These are phyloP conservation scores for Xylariaceae sp. DNA, from an alignment of 2,329 filamentous ascomycete genomes.

Conservation along the genomic window DNA sequence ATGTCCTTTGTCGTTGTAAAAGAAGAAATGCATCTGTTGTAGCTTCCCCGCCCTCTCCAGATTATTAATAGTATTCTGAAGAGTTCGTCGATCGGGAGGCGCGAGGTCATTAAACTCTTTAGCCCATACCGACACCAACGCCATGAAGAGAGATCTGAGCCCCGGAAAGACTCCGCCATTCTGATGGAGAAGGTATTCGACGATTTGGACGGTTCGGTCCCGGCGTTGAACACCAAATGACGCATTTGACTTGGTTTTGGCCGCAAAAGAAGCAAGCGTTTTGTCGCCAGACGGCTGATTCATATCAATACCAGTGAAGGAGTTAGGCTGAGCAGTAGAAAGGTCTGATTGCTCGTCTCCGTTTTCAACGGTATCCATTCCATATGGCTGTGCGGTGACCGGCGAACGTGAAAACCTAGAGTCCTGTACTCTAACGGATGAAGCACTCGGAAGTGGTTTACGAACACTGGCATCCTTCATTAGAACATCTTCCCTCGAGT, in stretches of 20 bases:
- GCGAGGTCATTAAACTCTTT: conserved; percentile 37
- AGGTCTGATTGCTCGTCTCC: neutral
- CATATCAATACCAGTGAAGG: neutral
- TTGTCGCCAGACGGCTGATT: conserved; percentile 10
- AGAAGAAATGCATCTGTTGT: conserved; percentile 28
- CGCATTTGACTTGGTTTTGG: conserved; percentile 26
- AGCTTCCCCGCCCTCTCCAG: conserved; percentile 26
- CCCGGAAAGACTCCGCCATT: conserved; percentile 47
- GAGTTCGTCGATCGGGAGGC: conserved; percentile 33
- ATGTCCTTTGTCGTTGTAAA: conserved; percentile 24
- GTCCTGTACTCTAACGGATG: neutral
- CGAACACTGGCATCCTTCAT: conserved; percentile 4
- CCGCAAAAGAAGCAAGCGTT: conserved; percentile 19
- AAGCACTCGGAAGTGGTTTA: conserved; percentile 15
- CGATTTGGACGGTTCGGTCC: conserved; percentile 37
- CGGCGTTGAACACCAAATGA: conserved; percentile 30
- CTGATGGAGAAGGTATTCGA: conserved; percentile 38
- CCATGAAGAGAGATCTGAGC: conserved; percentile 45
- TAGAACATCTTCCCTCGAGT: neutral
- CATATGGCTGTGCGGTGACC: neutral
- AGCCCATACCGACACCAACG: conserved; percentile 42
- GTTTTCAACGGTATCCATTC: neutral
- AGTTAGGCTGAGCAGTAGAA: neutral
- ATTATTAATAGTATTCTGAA: conserved; percentile 26
- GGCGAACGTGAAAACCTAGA: neutral